Base-by-base conservation (phyloP, 441 rosid genomes). In the Pelargonium citronellum region DNA sequence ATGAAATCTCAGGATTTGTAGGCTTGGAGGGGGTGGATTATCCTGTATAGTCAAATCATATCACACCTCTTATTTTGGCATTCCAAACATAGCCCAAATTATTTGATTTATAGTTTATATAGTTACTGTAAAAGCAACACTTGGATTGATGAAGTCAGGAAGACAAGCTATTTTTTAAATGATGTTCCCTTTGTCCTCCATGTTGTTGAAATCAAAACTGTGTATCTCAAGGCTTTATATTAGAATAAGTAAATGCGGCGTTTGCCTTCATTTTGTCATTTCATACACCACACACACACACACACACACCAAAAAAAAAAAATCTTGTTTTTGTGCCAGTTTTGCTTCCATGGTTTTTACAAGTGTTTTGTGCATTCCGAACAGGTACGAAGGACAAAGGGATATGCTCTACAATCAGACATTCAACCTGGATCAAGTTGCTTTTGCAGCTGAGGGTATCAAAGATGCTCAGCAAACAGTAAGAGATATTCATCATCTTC, bases 391-490 rank as follows among this genome's bases (percentile, higher is more conserved):
- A 82, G 97, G 89, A 69, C 99, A 95, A 68, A 91, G 98, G 1
- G 98, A 95, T 78, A 91, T 95, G 97, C 94, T 95, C 4, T 91
- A 89, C 75, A 91, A 89, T 79, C 98, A 95, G 70, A 91, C 98
- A 0, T 92, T 88, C 81, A 95, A 89, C 77, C 99, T 95, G 20
- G 98, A 95, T 80, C 99, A 95, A 89, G 98, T 95, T 75, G 84
- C 96, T 60, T 91, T 88, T 78, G 97, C 99, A 24, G 75, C 97
- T 11, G 98, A 95, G 84, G 96, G 98, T 44, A 79, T 92, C 79
- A 91, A 92, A 86, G 98, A 95, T 82, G 99, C 98, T 30, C 99
- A 95, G 43, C 95, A 92, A 84, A 92, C 96, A 51, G 97, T 92
- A 89, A 69, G 86, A 83, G 41, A 72, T 67, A 1, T 27, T 55